These are phyloP conservation scores for Cetradonia linearis DNA, from an alignment of 495 filamentous ascomycete species.

Conservation along the genomic window DNA sequence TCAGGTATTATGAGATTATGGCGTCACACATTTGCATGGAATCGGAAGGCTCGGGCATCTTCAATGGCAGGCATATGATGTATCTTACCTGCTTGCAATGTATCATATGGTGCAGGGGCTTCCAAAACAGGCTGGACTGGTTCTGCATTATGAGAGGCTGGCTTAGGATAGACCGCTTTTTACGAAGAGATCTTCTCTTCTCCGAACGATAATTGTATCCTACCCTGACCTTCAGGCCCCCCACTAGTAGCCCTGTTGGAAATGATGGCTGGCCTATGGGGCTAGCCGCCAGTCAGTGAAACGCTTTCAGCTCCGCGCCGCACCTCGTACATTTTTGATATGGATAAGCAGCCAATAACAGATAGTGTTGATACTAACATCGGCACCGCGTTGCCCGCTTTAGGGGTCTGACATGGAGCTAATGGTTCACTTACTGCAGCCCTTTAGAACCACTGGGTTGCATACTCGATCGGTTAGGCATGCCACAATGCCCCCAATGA, in stretches of 20 bases:
- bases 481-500: neutral
- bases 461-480: constrained; percentile 3
- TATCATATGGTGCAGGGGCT: constrained; percentile 9
- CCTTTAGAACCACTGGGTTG: neutral
- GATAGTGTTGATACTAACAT: neutral
- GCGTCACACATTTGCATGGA: constrained; percentile 9
- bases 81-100: constrained; percentile 14
- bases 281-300: neutral
- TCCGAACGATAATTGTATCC: neutral
- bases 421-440: neutral
- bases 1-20: constrained; percentile 15
- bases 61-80: constrained; percentile 8
- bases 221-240: constrained; percentile 8
- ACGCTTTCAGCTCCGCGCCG: neutral
- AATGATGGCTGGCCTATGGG: neutral
- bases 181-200: neutral
- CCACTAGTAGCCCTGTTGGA: constrained; percentile 8
- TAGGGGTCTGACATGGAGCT: neutral
- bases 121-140: constrained; percentile 2
- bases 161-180: constrained; percentile 13
- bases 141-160: constrained; percentile 2
- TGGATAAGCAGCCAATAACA: neutral
- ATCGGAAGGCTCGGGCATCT: constrained; percentile 4
- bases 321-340: neutral
- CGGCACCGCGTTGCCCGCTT: neutral